Evolutionary conservation across 208 protist genomes (phyloP).

Genomic region (Crithidia sp.): DNA sequence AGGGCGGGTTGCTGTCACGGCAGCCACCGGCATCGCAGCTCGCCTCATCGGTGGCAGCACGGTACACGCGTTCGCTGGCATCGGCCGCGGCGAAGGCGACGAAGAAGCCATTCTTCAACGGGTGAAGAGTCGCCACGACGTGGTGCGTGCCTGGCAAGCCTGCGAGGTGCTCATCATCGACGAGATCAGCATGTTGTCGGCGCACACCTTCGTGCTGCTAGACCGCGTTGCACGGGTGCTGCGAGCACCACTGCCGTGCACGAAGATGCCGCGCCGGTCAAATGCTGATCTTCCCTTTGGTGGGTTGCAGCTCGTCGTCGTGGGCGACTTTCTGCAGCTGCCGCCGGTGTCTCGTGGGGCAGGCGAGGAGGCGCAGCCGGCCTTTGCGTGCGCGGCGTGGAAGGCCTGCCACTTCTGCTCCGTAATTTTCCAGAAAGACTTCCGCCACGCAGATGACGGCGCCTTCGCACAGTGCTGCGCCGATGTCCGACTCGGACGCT

Average conservation of each 20-base stretch:
- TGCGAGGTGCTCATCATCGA: conserved; percentile 84
- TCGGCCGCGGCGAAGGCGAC: conserved; percentile 54
- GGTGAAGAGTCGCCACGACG: conserved; percentile 35
- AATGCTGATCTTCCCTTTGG: conserved; percentile 64
- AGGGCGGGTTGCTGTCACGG: conserved; percentile 50
- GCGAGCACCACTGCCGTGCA: conserved; percentile 27
- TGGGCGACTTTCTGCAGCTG: conserved; percentile 91
- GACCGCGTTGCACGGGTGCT: conserved; percentile 70
- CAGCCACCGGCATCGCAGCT: conserved; percentile 80
- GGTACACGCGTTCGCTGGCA: conserved; percentile 74
- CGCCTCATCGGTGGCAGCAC: conserved; percentile 74
- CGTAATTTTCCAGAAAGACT: conserved; percentile 48
- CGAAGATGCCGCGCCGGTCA: not conserved
- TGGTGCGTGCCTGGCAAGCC: conserved; percentile 50
- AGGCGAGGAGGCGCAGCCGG: conserved; percentile 52
- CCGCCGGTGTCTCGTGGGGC: conserved; percentile 54
- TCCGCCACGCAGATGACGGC: conserved; percentile 47
- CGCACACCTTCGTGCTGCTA: conserved; percentile 70
- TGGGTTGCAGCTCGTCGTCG: conserved; percentile 89
- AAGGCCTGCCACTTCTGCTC: conserved; percentile 32
- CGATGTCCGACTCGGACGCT: conserved; percentile 61
- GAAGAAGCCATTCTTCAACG: conserved; percentile 31
- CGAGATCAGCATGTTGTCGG: conserved; percentile 86
- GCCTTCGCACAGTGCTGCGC: conserved; percentile 51
- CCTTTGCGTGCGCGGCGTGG: conserved; percentile 65